Evolutionary conservation across 768 basidiomycete genomes (phyloP), one percentile per base, ranked within the genome.

Genomic region (Tylopilus intermedius): DNA sequence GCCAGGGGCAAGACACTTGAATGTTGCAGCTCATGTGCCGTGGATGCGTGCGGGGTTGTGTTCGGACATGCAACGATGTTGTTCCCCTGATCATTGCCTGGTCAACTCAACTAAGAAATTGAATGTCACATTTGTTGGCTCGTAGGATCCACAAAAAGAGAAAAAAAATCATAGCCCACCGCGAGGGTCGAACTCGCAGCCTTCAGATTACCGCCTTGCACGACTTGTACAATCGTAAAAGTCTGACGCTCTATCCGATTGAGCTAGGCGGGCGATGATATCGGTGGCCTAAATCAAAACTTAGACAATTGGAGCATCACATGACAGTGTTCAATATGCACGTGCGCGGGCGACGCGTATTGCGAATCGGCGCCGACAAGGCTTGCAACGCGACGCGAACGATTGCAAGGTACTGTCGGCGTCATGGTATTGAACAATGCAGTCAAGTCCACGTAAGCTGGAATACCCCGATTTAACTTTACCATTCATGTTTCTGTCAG

Each of bases 141-240:
- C 24, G 5, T 5, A 37, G 15, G 35, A 15, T 37, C 35, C 3
- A 18, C n/a, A n/a, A n/a, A 15, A 10, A 21, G 8, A 21, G 10
- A 40, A 40, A 47, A 53, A 1, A 53, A 49, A 2, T n/a, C 18
- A 15, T 81, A 84, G 83, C 82, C 83, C 83, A 83, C 81, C 83
- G 83, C 83, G 83, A 82, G 83, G 83, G 77, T 85, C 83, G 83
- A 85, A 85, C 83, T 82, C 83, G 83, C 83, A 85, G 80, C 83
- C 83, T 85, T 85, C 81, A 85, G 83, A 85, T 47, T 68, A 73
- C 77, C 76, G 73, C 76, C 60, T 65, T 67, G 65, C 48, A 62
- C 60, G 50, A 62, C 54, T 59, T 32, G 66, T 61, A 64, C 66
- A 63, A 60, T 54, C 50, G 59, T 79, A 79, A 79, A 75, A 79